These are phyloP conservation scores for Chlorella sp. DNA, from an alignment of 139 green algal genomes.

Conservation along the genomic window DNA sequence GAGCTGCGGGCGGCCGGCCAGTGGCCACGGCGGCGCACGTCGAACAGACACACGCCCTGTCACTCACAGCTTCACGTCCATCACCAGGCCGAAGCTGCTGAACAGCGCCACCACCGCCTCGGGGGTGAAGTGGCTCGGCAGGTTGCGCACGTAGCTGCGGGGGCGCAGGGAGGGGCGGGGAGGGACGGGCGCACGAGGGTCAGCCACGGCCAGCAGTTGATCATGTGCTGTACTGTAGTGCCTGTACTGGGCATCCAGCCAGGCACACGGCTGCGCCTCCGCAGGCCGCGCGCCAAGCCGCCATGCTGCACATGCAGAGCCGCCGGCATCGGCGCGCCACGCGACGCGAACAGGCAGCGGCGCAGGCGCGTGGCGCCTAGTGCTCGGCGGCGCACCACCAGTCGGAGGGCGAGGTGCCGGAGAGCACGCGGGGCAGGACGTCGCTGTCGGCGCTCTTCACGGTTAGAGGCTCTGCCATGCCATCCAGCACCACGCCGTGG, in stretches of 20 bases:
- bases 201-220: background rate
- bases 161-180: background rate
- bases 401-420: slow-evolving; percentile 21
- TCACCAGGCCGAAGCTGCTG: slow-evolving; percentile 8
- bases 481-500: slow-evolving; percentile 4
- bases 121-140: slow-evolving; percentile 1
- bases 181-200: background rate
- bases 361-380: background rate
- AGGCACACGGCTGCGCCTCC: background rate
- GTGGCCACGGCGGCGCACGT: background rate
- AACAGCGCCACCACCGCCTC: slow-evolving; percentile 21
- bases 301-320: background rate
- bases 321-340: too few species aligned
- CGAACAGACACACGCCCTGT: too few species aligned
- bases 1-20: too few species aligned
- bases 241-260: background rate
- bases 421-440: slow-evolving; percentile 33
- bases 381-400: slow-evolving; percentile 20
- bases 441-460: slow-evolving; percentile 40
- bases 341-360: background rate
- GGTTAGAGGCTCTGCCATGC: slow-evolving; percentile 20
- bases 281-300: too few species aligned
- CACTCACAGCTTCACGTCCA: slow-evolving; percentile 18
- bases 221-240: background rate
- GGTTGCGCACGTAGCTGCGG: slow-evolving; percentile 24